Base-by-base conservation (phyloP, 805 yeast species). In the Cyberlindnera petersonii region DNA sequence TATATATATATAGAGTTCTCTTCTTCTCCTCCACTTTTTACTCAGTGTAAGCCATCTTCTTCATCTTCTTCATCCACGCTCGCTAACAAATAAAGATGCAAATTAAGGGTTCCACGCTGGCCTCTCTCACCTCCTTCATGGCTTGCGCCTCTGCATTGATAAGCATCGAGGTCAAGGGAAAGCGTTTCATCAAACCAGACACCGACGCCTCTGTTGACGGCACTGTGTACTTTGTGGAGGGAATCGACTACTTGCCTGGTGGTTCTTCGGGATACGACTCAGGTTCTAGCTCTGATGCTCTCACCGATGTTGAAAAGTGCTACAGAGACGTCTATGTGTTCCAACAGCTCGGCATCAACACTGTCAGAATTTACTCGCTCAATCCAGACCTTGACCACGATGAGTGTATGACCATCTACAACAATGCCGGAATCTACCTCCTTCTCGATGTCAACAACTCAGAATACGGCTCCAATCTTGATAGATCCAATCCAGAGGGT, bases 201-300 rank as follows among this genome's bases (percentile, higher is more conserved):
- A 52, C 69, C 6, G 62, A 63, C 37, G 63, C 69, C 11, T 44
- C 58, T 5, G 66, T 65, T 23, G 66, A 67, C 24, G 81, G 80
- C 24, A 70, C 72, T 31, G 82, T 85, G 8, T 89, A 86, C 59
- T 82, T 81, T 60, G 69, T 88, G 40, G 76, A 85, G 44, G 97
- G 97, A 46, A 77, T 89, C 28, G 97, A 87, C 62, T 89, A 89
- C 62, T 95, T 86, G 63, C 94, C 91, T 0, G 96, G 97, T 47
- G 97, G 96, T 2, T 81, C 96, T 0, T 84, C 95, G 1, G 69
- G 63, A 13, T 66, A 59, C 36, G 50, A 50, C 35, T 35, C 62
- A 4, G 27, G 33, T 6, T 49, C 61, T 1, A 60, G 58, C 8
- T 61, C 50, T 23, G 96, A 89, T 59, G 88, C 86, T 2, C 67